A percentile compares a stretch with the other conserved stretches of the same genome.
phyloP scores from a whole-genome alignment of 1,139 yeast species.

The Blastobotrys elegans region DNA sequence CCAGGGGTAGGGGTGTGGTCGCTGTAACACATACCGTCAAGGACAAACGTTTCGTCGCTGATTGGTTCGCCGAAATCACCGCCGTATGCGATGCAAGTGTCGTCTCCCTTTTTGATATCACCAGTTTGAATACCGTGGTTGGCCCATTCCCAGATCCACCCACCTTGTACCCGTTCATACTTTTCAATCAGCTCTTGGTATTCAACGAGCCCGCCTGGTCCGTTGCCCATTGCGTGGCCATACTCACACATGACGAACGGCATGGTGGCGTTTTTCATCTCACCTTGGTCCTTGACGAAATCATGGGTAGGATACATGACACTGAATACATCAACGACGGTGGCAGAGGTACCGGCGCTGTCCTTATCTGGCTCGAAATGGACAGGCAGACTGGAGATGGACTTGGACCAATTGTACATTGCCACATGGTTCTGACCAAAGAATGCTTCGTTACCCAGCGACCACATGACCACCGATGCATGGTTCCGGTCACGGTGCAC shows the following conservation, averaged over 20 bases:
- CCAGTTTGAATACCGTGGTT: slow-evolving; percentile 33
- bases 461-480: slow-evolving; percentile 37
- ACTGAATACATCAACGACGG: slow-evolving; percentile 33
- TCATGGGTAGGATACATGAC: slow-evolving; percentile 34
- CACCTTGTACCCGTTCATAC: slow-evolving; percentile 34
- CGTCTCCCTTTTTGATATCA: slow-evolving; percentile 8
- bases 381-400: slow-evolving; percentile 29
- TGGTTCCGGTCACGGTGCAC: slow-evolving; percentile 36
- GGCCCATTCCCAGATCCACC: slow-evolving; percentile 41
- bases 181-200: slow-evolving; percentile 35
- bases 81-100: slow-evolving; percentile 25
- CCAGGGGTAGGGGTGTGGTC: slow-evolving; percentile 37
- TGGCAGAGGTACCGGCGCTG: slow-evolving; percentile 26
- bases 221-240: slow-evolving; percentile 40
- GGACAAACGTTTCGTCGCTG: slow-evolving; percentile 36
- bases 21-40: slow-evolving; percentile 37
- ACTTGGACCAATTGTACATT: slow-evolving; percentile 31
- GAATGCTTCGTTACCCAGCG: slow-evolving; percentile 38
- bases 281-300: slow-evolving; percentile 26
- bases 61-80: slow-evolving; percentile 38
- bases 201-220: slow-evolving; percentile 36
- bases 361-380: slow-evolving; percentile 31
- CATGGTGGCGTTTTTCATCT: slow-evolving; percentile 21
- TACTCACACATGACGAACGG: slow-evolving; percentile 38
- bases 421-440: slow-evolving; percentile 34